These are phyloP conservation scores for Cutaneotrichosporon sp. DNA, from an alignment of 1,284 basidiomycete species.

Conservation along the genomic window DNA sequence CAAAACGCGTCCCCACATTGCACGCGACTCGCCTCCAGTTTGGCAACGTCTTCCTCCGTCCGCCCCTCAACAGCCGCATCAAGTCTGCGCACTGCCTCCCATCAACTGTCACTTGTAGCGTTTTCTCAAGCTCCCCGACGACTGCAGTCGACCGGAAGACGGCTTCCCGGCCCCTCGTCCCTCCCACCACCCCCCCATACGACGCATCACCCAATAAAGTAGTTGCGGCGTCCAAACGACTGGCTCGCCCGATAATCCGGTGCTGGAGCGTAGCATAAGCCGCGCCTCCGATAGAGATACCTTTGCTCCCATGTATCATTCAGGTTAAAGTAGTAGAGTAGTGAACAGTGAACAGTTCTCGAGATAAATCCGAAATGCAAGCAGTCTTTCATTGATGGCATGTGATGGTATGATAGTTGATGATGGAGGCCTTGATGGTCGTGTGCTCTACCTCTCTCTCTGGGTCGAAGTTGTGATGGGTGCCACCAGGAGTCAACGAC, in stretches of 20 bases:
- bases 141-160: neutral
- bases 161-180: neutral
- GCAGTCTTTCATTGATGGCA: neutral
- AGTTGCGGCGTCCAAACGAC: neutral
- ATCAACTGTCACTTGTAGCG: neutral
- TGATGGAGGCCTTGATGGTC: no score
- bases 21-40: neutral
- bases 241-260: constrained; percentile 8
- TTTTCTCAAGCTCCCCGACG: neutral
- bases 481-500: no score
- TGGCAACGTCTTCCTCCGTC: neutral
- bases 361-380: neutral
- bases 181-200: no score
- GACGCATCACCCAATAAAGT: constrained; percentile 2
- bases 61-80: neutral
- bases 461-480: no score
- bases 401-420: no score
- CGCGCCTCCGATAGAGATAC: constrained; percentile 11
- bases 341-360: neutral
- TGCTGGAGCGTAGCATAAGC: neutral
- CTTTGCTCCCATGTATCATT: constrained; percentile 13
- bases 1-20: constrained; percentile 4
- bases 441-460: no score
- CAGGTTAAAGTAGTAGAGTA: constrained; percentile 4
- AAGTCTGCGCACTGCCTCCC: neutral